phyloP scores from a whole-genome alignment of 805 yeast species.

The Metahyphopichia silvanorum region DNA sequence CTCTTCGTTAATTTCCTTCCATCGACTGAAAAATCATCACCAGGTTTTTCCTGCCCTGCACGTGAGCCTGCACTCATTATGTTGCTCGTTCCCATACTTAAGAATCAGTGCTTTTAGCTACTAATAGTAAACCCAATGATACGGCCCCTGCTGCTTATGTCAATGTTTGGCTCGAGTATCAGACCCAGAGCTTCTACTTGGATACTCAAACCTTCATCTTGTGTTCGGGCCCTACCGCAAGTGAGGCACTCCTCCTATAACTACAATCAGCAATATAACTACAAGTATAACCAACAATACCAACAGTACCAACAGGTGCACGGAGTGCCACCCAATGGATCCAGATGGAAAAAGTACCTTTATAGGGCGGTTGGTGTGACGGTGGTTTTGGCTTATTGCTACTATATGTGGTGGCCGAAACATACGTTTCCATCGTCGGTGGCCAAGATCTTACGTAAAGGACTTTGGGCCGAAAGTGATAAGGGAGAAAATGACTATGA shows the following conservation, averaged over 20 bases:
- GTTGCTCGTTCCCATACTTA: too few relatives aligned
- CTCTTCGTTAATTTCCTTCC: too few relatives aligned
- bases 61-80: too few relatives aligned
- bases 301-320: constrained; percentile 11
- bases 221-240: not conserved
- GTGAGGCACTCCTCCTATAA: constrained; percentile 5
- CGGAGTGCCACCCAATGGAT: constrained; percentile 10
- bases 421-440: constrained; percentile 68
- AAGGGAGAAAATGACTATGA: constrained; percentile 60
- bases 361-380: constrained; percentile 9
- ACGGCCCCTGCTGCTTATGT: too few relatives aligned
- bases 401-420: constrained; percentile 58
- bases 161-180: too few relatives aligned
- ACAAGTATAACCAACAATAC: constrained; percentile 9
- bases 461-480: constrained; percentile 79
- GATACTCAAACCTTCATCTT: too few relatives aligned
- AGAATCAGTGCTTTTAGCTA: too few relatives aligned
- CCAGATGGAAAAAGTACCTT: constrained; percentile 10
- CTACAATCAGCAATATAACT: constrained; percentile 14
- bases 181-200: too few relatives aligned
- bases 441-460: constrained; percentile 69
- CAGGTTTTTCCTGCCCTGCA: too few relatives aligned
- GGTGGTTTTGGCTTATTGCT: constrained; percentile 10
- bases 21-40: too few relatives aligned
- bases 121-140: too few relatives aligned